Base-by-base conservation (phyloP, 2,329 filamentous ascomycete species). In the Colletotrichum sidae region DNA sequence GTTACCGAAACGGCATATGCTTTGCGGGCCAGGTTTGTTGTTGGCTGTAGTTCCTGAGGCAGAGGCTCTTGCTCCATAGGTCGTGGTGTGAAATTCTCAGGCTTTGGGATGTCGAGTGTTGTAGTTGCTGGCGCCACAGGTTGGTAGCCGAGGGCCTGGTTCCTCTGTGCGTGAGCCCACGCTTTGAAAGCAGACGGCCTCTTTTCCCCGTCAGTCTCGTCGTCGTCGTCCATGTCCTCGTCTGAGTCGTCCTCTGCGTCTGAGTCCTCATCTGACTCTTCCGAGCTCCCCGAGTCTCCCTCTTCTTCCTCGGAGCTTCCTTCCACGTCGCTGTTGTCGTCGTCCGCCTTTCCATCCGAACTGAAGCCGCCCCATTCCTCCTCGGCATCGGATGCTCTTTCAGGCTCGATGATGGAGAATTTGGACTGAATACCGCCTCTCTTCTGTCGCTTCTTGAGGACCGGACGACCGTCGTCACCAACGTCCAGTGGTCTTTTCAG, bases 81-180 rank as follows among this genome's bases (percentile, higher is more conserved):
- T 66, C 92, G 84, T 6, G 90, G 90, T 54, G 84, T 82, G 73
- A 94, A 94, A 56, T 88, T 87, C 12, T 82, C 80, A 2, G 84
- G 82, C 58, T 83, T 86, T 1, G 88, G 87, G 69, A 88, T 86
- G 7, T 83, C 79, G 38, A 84, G 74, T 11, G 78, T 72, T 8
- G 79, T 77, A 35, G 81, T 75, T n/a, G 72, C 77, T 39, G 77
- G 76, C 11, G 82, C 78, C 42, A 79, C 77, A 3, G 86, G 81
- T 62, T 84, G 70, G 70, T 86, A 90, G 0, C 94, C 94, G 38
- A 96, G 82, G 5, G 92, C 91, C 71, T 95, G 87, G 72, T 97
- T 97, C 62, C 94, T 87, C 77, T 96, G 91, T 71, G 92, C 88
- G 37, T 90, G 89, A 17, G 96, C 96, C 96, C 96, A 99, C 2